These are phyloP conservation scores for Phytophthora fragariae DNA, from an alignment of 352 stramenopile species.

Conservation along the genomic window DNA sequence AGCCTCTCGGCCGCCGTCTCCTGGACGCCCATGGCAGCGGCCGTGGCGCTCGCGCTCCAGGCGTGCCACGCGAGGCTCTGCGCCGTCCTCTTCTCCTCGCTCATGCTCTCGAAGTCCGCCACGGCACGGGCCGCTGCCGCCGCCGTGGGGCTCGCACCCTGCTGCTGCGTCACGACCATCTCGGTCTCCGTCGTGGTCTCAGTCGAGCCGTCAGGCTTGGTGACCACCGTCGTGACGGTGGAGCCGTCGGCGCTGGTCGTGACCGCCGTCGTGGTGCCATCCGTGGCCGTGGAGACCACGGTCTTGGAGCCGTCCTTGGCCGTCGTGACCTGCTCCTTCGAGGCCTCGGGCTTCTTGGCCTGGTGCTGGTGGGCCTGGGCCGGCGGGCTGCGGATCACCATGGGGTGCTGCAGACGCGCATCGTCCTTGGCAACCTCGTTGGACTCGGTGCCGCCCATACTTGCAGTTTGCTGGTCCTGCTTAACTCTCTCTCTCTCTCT, in stretches of 20 bases:
- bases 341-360: conserved; percentile 12
- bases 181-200: conserved; percentile 42
- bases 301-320: conserved; percentile 26
- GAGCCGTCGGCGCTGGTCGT: conserved; percentile 42
- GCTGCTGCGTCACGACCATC: conserved; percentile 22
- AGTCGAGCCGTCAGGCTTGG: conserved; percentile 32
- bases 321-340: conserved; percentile 18
- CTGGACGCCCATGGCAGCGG: conserved; percentile 40
- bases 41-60: conserved; percentile 40
- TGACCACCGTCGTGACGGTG: conserved; percentile 39
- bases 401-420: conserved; percentile 32
- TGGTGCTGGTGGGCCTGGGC: conserved; percentile 12
- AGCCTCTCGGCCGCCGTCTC: conserved; percentile 21
- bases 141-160: conserved; percentile 28
- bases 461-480: neutral
- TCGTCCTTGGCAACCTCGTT: conserved; percentile 39
- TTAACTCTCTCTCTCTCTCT: conserved; percentile 14
- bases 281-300: conserved; percentile 23
- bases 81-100: conserved; percentile 32
- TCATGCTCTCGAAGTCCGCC: conserved; percentile 46
- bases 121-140: conserved; percentile 29
- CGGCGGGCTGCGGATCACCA: conserved; percentile 22
- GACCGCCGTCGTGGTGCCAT: conserved; percentile 36
- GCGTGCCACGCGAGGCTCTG: conserved; percentile 40
- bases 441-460: conserved; percentile 43